Percentiles rank a stretch among this genome's conserved stretches.
Conservation (phyloP, 164 flowering plant species). For the Nymphaea colorata region DNA sequence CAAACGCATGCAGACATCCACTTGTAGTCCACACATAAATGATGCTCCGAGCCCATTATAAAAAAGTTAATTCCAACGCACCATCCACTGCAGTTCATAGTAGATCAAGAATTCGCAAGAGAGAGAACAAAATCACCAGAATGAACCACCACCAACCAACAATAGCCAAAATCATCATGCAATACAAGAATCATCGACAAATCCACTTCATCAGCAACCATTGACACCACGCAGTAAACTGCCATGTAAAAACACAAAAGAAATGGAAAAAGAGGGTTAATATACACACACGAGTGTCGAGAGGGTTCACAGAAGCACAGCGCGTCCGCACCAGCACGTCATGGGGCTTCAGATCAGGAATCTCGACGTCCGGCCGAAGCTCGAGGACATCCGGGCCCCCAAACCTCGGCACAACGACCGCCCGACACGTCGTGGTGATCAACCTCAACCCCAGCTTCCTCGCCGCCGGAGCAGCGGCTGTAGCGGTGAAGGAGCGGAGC, state of each 20-base stretch:
- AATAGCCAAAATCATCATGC: too few species aligned
- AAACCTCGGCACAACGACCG: conserved; percentile 72
- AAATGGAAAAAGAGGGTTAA: not conserved
- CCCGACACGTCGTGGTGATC: conserved; percentile 59
- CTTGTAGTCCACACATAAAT: too few species aligned
- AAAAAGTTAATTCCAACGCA: too few species aligned
- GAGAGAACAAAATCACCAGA: not conserved
- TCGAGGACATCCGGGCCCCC: conserved; percentile 88
- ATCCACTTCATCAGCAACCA: too few species aligned
- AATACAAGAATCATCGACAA: too few species aligned
- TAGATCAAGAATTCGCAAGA: too few species aligned
- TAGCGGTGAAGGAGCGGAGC: not conserved
- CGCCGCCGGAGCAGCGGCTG: not conserved
- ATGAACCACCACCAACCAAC: not conserved
- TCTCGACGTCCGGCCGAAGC: conserved; percentile 40
- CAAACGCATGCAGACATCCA: too few species aligned
- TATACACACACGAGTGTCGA: conserved; percentile 40
- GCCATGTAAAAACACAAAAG: not conserved
- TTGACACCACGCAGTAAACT: not conserved
- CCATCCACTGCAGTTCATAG: too few species aligned
- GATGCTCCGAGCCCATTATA: too few species aligned
- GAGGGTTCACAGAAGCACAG: conserved; percentile 89
- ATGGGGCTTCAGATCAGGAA: conserved; percentile 69
- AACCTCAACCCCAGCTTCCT: conserved; percentile 16
- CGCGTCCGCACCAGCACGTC: conserved; percentile 88